phyloP scores from a whole-genome alignment of 139 green algal genomes.

The Gonium pectorale region DNA sequence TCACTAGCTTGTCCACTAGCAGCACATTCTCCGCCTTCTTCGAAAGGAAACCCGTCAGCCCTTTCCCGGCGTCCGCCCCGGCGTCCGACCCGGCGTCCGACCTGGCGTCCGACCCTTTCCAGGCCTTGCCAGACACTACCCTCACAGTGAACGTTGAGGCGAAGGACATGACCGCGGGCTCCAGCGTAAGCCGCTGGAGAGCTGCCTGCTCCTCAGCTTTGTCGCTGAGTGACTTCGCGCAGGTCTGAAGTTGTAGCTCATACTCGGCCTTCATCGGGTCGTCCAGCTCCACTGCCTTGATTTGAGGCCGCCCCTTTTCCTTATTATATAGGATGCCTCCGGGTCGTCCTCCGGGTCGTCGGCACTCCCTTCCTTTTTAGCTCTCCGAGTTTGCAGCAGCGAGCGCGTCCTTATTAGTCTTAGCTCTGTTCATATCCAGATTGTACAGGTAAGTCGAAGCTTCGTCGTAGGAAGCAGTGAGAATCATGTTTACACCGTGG shows the following conservation, averaged over 20 bases:
- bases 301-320: neutral
- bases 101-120: neutral
- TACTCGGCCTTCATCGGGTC: neutral
- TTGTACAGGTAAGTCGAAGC: neutral
- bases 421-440: conserved; percentile 4
- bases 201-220: neutral
- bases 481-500: neutral
- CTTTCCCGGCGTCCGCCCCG: neutral
- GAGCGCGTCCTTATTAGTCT: neutral
- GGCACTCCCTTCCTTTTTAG: neutral
- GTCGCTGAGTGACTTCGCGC: neutral
- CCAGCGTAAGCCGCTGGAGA: neutral
- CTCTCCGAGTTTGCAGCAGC: neutral
- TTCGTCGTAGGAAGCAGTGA: neutral
- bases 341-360: neutral
- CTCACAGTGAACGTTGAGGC: neutral
- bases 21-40: neutral
- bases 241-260: neutral
- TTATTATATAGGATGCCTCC: neutral
- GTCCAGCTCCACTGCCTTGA: conserved; percentile 4
- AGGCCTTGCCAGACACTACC: neutral
- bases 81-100: neutral
- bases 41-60: neutral
- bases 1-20: neutral
- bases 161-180: neutral